Base-by-base conservation (phyloP, 305 asterid species). In the Fraxinus angustifolia region DNA sequence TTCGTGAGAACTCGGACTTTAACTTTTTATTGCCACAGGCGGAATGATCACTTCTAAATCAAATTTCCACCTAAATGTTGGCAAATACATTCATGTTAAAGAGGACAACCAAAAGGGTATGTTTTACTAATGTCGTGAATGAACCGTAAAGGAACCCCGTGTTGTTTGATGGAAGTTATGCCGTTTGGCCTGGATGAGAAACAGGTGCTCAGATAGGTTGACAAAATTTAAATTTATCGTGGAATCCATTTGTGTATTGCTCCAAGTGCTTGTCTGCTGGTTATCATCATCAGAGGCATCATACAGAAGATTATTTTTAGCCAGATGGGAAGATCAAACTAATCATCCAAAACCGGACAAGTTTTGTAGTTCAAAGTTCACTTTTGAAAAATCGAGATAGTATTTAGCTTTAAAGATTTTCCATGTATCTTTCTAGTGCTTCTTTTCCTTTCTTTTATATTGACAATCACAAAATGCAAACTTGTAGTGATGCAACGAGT, bases 1-100 rank as follows among this genome's bases (percentile, higher is more conserved):
- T 96, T 79, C 98, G 98, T 1, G 98, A 96, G 85, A 96, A 94
- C 87, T 91, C 98, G 1, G 98, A 97, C 80, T 96, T 96, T 91
- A 92, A 97, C 90, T 96, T 94, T 84, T 88, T 94, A 85, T 84
- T 95, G 78, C 97, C 92, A n/a, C 97, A 87, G 68, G 91, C 90
- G 76, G 94, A 88, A 84, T 86, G 88, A 88, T 81, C 33, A 79
- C 71, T 42, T 62, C 81, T 80, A 45, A 73, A 50, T 77, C 40
- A 21, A 80, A 58, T 42, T 80, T 83, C 58, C 38, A 50, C 53
- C 77, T 73, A 38, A 65, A 73, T 60, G 80, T 56, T 62, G 42
- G 74, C 35, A 28, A 81, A 73, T 79, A 40, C 85, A 71, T 79
- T 73, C 84, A 53, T 77, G 48, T 73, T 42, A 23, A 3, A 53